A percentile compares a stretch with the other conserved stretches of the same genome.
Conservation (phyloP, 192 early-diverging fungal species). For the Coemansia sp. region DNA sequence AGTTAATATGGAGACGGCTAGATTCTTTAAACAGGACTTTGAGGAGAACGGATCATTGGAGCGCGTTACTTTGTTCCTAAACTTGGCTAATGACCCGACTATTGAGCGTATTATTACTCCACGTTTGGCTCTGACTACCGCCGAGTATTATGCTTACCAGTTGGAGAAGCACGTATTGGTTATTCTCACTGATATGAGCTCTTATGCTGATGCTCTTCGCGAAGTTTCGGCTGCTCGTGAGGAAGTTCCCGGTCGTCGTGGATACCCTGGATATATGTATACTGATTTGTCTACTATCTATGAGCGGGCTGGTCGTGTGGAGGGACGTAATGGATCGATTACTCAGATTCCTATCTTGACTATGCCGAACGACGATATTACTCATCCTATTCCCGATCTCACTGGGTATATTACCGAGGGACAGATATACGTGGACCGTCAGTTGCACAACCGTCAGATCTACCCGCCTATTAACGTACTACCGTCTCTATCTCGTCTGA, state of each 20-base stretch:
- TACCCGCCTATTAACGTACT: conserved; percentile 99
- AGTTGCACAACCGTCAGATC: conserved; percentile 98
- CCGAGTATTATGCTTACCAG: conserved; percentile 99
- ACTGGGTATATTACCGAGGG: conserved; percentile 99
- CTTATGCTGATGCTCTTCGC: conserved; percentile 99
- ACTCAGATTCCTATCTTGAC: conserved; percentile 99
- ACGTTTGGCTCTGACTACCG: conserved; percentile 95
- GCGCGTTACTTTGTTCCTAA: conserved; percentile 97
- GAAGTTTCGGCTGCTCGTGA: conserved; percentile 99
- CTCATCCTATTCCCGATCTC: conserved; percentile 99
- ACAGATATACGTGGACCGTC: conserved; percentile 98
- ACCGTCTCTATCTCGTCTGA: conserved; percentile 97
- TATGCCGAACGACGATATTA: conserved; percentile 99
- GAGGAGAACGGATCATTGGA: conserved; percentile 99
- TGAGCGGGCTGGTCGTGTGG: conserved; percentile 97
- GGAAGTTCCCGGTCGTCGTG: conserved; percentile 99
- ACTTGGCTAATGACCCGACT: conserved; percentile 99
- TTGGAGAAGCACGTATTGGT: conserved; percentile 99
- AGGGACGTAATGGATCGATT: conserved; percentile 96
- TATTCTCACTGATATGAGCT: conserved; percentile 99
- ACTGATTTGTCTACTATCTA: conserved; percentile 99
- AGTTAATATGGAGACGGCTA: conserved; percentile 99
- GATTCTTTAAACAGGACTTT: conserved; percentile 99
- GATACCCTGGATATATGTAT: conserved; percentile 99
- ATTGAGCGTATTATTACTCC: conserved; percentile 99